Conservation (phyloP, 225 moss, liverwort and hornwort genomes). For the Sphagnum contortum region DNA sequence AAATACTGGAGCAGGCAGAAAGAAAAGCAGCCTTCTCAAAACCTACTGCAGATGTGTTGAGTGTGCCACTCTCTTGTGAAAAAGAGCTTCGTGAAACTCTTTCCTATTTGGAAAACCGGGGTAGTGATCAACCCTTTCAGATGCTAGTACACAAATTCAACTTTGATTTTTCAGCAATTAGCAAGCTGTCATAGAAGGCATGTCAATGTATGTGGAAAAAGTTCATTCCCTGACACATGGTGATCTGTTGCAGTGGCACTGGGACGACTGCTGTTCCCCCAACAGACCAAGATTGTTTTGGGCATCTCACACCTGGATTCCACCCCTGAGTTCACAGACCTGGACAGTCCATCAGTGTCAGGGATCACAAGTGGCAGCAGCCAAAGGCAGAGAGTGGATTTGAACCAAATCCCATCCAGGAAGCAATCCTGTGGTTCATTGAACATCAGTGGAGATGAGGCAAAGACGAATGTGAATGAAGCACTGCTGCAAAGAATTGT, state of each 20-base stretch:
- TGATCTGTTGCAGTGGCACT: slow-evolving; percentile 51
- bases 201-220: background rate
- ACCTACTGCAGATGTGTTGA: slow-evolving; percentile 49
- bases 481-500: slow-evolving; percentile 22
- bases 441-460: slow-evolving; percentile 16
- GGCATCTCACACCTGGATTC: slow-evolving; percentile 53
- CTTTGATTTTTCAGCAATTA: no score
- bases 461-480: slow-evolving; percentile 16
- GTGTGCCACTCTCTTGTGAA: slow-evolving; percentile 35
- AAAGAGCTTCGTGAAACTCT: slow-evolving; percentile 49
- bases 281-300: slow-evolving; percentile 51
- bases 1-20: slow-evolving; percentile 63
- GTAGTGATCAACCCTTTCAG: slow-evolving; percentile 10
- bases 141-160: no score
- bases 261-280: slow-evolving; percentile 63
- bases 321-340: slow-evolving; percentile 30
- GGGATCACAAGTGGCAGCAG: slow-evolving; percentile 18
- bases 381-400: slow-evolving; percentile 11
- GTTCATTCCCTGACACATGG: background rate
- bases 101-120: slow-evolving; percentile 81
- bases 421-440: slow-evolving; percentile 24
- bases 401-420: slow-evolving; percentile 21
- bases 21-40: slow-evolving; percentile 27
- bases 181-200: no score
- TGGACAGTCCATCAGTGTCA: slow-evolving; percentile 14